These are phyloP conservation scores for Fusarium citri DNA, from an alignment of 2,329 filamentous ascomycete species.

Conservation along the genomic window DNA sequence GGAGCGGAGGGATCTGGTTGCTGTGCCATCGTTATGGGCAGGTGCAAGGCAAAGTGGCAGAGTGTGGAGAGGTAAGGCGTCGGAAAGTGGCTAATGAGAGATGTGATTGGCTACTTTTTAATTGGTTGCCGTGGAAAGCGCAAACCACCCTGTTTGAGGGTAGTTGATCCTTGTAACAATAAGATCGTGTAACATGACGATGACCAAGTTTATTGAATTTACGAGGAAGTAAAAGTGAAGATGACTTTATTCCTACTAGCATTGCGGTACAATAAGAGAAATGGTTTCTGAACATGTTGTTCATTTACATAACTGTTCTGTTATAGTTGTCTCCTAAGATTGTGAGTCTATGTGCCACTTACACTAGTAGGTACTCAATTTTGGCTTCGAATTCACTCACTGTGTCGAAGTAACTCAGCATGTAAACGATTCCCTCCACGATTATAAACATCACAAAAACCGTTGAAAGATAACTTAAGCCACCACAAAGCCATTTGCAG, in stretches of 20 bases:
- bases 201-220: neutral
- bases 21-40: constrained; percentile 41
- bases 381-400: neutral
- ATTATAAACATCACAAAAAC: neutral
- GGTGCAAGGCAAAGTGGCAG: constrained; percentile 13
- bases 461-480: neutral
- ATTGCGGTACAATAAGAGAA: neutral
- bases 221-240: neutral
- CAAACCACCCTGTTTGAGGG: constrained; percentile 21
- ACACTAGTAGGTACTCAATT: neutral
- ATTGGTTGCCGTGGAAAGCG: constrained; percentile 32
- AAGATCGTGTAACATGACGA: neutral
- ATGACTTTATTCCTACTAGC: neutral
- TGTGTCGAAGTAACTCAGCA: neutral
- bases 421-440: neutral
- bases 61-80: constrained; percentile 7
- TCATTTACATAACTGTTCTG: neutral
- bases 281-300: neutral
- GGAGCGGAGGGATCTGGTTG: constrained; percentile 39
- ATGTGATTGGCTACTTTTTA: constrained; percentile 20
- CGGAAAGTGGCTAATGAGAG: constrained; percentile 18
- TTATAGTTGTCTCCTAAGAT: neutral
- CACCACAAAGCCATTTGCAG: neutral
- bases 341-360: neutral
- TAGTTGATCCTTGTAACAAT: neutral